Base-by-base conservation (phyloP, 345 rosid genomes). In the Raphanus raphanistrum region DNA sequence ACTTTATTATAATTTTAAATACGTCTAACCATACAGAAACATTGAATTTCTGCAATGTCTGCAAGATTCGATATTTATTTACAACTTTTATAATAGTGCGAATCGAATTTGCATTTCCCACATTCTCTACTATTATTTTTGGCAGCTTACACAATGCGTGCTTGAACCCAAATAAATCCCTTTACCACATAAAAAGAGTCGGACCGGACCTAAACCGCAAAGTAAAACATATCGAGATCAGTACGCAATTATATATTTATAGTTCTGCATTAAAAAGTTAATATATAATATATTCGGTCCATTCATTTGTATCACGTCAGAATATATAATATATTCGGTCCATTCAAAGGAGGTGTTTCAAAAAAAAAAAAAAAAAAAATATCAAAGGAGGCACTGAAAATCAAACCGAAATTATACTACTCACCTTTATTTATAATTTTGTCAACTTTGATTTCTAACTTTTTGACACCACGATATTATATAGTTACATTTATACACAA, bases 11-110 rank as follows among this genome's bases (percentile, higher is more conserved):
- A 50, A 50, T 50, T 13, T 50, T 29, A 41, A 50, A 28, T 66
- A 66, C 63, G 62, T 31, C 50, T 10, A 59, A 72, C n/a, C 12
- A 78, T 26, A 66, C 12, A 68, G 64, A 73, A 79, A 79, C 74
- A 79, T 52, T 79, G 59, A 61, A 60, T 61, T 35, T 70, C 9
- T 63, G 36, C 59, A 68, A 33, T 72, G 41, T 33, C 41, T 31
- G 63, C 73, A 35, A 58, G 55, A 78, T 78, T 72, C 71, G 66
- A 28, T 58, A 41, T 52, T 63, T 41, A 10, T 69, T 15, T 27
- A 38, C 57, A 17, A 63, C 32, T 76, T 69, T 62, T 62, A 15
- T 35, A 11, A 27, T 11, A 38, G 32, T 65, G 54, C 48, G 72
- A 65, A 57, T 43, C 72, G 62, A 71, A 71, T 77, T 71, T 66